phyloP scores from a whole-genome alignment of 495 filamentous ascomycete species.

The Aspergillus wentii region DNA sequence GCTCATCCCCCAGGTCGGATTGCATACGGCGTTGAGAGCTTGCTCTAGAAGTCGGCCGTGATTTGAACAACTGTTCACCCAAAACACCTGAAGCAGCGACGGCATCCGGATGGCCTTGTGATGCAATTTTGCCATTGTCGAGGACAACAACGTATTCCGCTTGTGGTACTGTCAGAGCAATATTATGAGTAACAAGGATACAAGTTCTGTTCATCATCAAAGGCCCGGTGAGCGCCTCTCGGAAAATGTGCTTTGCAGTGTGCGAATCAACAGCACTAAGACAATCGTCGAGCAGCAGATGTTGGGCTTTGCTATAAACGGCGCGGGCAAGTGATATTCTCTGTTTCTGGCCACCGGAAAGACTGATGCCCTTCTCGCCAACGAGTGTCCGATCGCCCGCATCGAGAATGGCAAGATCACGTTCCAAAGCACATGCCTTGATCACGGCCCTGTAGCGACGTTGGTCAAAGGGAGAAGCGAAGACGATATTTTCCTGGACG shows the following conservation, averaged over 20 bases:
- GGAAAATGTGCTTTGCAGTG: conserved; percentile 97
- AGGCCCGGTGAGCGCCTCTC: conserved; percentile 82
- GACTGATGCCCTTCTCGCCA: conserved; percentile 93
- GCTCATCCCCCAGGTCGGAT: conserved; percentile 46
- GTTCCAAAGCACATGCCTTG: conserved; percentile 86
- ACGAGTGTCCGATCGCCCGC: conserved; percentile 90
- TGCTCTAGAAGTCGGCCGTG: conserved; percentile 58
- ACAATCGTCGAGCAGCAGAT: conserved; percentile 91
- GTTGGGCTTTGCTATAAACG: conserved; percentile 85
- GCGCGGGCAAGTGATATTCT: conserved; percentile 92
- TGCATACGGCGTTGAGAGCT: conserved; percentile 65
- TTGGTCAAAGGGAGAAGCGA: conserved; percentile 78
- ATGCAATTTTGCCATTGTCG: conserved; percentile 75
- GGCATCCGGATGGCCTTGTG: conserved; percentile 70
- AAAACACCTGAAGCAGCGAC: conserved; percentile 80
- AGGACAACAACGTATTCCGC: conserved; percentile 78
- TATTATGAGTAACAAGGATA: conserved; percentile 95
- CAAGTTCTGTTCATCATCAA: conserved; percentile 88
- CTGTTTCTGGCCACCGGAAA: conserved; percentile 98
- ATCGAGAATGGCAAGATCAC: conserved; percentile 89
- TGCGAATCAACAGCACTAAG: conserved; percentile 98
- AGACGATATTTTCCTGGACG: conserved; percentile 94
- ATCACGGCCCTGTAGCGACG: conserved; percentile 84
- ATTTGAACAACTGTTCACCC: conserved; percentile 76
- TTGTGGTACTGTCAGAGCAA: conserved; percentile 73